Evolutionary conservation across 441 rosid species (phyloP), one percentile per base, ranked within the genome.

Genomic region (Erysimum cheiri): DNA sequence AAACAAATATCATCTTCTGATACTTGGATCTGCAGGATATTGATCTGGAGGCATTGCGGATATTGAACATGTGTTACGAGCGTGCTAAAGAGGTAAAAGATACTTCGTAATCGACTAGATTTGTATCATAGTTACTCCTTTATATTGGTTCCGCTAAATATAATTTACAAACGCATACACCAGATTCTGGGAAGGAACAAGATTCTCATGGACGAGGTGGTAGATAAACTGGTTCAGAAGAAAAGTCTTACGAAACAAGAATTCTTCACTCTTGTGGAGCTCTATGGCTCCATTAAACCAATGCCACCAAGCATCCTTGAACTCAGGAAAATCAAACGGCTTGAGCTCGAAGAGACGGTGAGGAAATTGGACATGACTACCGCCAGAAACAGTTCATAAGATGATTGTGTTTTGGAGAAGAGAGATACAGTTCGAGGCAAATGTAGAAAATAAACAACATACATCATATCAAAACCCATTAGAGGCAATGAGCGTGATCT

Each of bases 221-320:
- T 83, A 7, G 84, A 75, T 52, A 80, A 82, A 71, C 91, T 93
- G 36, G 88, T 84, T 11, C 75, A 64, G 74, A 91, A 90, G 87
- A 90, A 90, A 60, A 87, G 88, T 72, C 84, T 91, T 79, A 78
- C 91, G 11, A 93, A 91, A 72, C 87, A 89, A 78, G 97, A 93
- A 69, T 91, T 91, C 75, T 75, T 82, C 77, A 68, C 74, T 53
- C 88, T 86, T 22, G 91, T 93, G 40, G 90, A 91, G 77, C 77
- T 84, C 72, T 87, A 87, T 77, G 96, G 96, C 49, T 83, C 74
- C 7, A 59, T 87, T 17, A 67, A 81, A 60, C 88, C 88, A 8
- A 48, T 75, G 80, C 91, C 96, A 4, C 94, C 89, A 29, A 84
- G 83, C 74, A 79, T 90, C 43, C 61, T 89, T 6, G 94, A 90